Evolutionary conservation across 805 yeast genomes (phyloP).

Genomic region (Starmera caribaea): DNA sequence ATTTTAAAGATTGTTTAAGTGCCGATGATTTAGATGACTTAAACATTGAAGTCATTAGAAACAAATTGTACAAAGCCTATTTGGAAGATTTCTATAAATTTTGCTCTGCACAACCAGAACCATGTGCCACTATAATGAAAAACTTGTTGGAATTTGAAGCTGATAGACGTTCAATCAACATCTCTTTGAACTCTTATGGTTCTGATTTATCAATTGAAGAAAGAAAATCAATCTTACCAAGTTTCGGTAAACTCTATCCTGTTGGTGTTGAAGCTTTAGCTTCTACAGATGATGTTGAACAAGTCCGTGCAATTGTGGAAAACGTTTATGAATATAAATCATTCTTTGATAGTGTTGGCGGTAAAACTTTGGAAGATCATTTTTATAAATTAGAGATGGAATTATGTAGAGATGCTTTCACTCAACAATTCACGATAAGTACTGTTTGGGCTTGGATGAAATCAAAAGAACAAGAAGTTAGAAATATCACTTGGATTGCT

Average conservation of each 20-base stretch:
- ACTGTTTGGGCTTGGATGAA: slow-evolving; percentile 96
- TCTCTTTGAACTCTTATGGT: slow-evolving; percentile 81
- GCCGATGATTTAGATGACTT: slow-evolving; percentile 88
- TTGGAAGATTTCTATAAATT: slow-evolving; percentile 77
- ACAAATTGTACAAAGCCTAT: slow-evolving; percentile 86
- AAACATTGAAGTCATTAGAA: slow-evolving; percentile 91
- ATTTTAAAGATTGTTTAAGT: slow-evolving; percentile 80
- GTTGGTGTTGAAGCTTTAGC: slow-evolving; percentile 54
- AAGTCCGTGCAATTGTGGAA: slow-evolving; percentile 55
- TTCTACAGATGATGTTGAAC: slow-evolving; percentile 77
- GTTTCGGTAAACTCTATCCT: slow-evolving; percentile 74
- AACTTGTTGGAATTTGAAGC: slow-evolving; percentile 82
- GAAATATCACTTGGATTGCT: slow-evolving; percentile 99
- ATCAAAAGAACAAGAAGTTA: slow-evolving; percentile 91
- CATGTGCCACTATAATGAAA: slow-evolving; percentile 76
- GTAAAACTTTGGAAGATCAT: slow-evolving; percentile 81
- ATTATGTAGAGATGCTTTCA: slow-evolving; percentile 82
- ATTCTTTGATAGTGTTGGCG: slow-evolving; percentile 37
- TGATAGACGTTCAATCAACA: slow-evolving; percentile 89
- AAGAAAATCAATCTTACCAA: slow-evolving; percentile 65
- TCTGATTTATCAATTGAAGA: slow-evolving; percentile 71
- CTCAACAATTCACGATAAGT: slow-evolving; percentile 88
- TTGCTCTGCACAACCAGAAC: slow-evolving; percentile 53
- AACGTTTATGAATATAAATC: slow-evolving; percentile 57
- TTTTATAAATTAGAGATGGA: slow-evolving; percentile 90